A percentile compares a stretch with the other conserved stretches of the same genome.
Evolutionary conservation across 495 filamentous ascomycete species (phyloP).

Genomic region (Daldinia caldariorum): DNA sequence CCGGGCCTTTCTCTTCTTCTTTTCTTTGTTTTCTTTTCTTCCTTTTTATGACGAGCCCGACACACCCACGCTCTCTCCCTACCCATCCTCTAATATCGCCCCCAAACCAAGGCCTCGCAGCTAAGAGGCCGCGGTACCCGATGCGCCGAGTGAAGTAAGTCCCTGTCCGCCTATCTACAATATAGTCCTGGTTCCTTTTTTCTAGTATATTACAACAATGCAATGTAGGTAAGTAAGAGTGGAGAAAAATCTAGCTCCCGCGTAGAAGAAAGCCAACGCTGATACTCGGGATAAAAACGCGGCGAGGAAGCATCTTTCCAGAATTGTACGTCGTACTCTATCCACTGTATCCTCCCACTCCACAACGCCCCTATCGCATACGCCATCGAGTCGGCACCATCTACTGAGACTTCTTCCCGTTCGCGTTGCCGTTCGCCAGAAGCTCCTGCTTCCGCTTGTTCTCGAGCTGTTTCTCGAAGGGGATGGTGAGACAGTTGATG

Average conservation of each 20-base stretch:
- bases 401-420: constrained; percentile 49
- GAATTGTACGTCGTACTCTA: constrained; percentile 14
- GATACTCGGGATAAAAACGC: background rate
- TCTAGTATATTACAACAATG: constrained; percentile 29
- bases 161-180: background rate
- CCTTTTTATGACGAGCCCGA: background rate
- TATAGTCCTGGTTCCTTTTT: constrained; percentile 3
- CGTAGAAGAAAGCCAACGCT: background rate
- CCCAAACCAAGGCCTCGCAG: background rate
- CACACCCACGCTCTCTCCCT: background rate
- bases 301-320: constrained; percentile 5
- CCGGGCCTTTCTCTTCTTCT: background rate
- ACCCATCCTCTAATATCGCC: background rate
- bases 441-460: constrained; percentile 49
- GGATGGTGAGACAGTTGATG: constrained; percentile 94
- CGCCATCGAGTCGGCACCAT: background rate
- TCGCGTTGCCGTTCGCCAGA: constrained; percentile 39
- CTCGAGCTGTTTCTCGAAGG: constrained; percentile 64
- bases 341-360: background rate
- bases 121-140: background rate
- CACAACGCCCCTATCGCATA: background rate
- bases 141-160: constrained; percentile 1
- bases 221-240: constrained; percentile 5
- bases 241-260: background rate
- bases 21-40: too few species aligned